These are phyloP conservation scores for Colletotrichum gloeosporioides DNA, from an alignment of 2,329 filamentous ascomycete genomes.

Conservation along the genomic window DNA sequence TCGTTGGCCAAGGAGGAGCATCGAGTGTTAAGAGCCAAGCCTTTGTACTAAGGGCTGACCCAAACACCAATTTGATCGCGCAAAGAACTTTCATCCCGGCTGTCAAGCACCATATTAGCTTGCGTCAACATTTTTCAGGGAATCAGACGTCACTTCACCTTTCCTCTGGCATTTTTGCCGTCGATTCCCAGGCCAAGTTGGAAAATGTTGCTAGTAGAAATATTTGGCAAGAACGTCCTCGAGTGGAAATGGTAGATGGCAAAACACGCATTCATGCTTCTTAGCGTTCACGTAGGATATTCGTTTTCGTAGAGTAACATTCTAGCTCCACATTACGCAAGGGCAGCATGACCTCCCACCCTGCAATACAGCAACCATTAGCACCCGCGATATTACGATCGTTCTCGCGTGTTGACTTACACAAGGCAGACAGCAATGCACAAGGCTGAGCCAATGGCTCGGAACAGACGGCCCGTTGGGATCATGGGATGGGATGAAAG, in stretches of 20 bases:
- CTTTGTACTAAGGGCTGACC: slow-evolving; percentile 16
- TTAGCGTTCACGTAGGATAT: not conserved
- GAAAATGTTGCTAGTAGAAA: not conserved
- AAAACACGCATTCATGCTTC: not conserved
- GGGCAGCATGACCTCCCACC: not conserved
- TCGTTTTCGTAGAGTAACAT: not conserved
- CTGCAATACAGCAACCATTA: not conserved
- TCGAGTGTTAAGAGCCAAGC: not conserved
- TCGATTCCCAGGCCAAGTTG: not conserved
- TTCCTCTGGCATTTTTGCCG: not conserved
- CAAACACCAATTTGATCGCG: slow-evolving; percentile 24
- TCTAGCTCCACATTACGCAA: not conserved
- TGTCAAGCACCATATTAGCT: not conserved
- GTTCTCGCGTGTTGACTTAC: not conserved
- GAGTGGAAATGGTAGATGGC: not conserved
- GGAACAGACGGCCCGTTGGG: not conserved
- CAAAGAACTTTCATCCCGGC: slow-evolving; percentile 11
- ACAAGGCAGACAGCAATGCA: not conserved
- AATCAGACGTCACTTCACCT: not conserved
- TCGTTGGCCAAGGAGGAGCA: not conserved
- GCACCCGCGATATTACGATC: not conserved
- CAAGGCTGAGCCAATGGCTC: not conserved
- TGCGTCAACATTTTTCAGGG: not conserved
- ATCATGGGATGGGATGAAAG: not conserved
- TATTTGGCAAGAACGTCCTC: not conserved